phyloP scores from a whole-genome alignment of 202 grass and related monocot genomes.

The Schoenoplectus triqueter region DNA sequence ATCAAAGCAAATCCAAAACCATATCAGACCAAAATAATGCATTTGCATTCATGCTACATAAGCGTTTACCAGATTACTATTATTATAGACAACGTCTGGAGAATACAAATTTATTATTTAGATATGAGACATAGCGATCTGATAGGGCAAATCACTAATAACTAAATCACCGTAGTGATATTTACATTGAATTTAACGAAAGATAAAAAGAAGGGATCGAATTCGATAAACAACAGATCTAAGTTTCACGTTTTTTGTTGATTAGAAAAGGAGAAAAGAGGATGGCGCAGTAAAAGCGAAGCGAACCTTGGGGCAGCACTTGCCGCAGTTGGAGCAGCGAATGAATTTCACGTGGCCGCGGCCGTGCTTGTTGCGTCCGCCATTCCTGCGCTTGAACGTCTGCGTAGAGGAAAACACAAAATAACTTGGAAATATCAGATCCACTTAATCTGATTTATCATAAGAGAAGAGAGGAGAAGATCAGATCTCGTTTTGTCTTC shows the following conservation, averaged over 20 bases:
- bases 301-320: constrained; percentile 73
- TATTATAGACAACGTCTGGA: too few relatives aligned
- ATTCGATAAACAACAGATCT: background rate
- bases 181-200: too few relatives aligned
- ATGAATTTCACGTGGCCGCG: constrained; percentile 72
- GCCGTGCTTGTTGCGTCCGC: constrained; percentile 84
- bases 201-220: too few relatives aligned
- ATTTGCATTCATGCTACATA: background rate
- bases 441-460: too few relatives aligned
- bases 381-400: constrained; percentile 93
- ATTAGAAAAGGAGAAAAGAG: background rate
- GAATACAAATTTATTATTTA: too few relatives aligned
- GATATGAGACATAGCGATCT: too few relatives aligned
- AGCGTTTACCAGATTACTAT: too few relatives aligned
- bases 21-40: background rate
- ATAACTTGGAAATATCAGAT: background rate
- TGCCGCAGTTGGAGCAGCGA: constrained; percentile 82
- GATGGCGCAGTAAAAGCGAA: too few relatives aligned
- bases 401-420: constrained; percentile 25
- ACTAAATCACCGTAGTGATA: too few relatives aligned
- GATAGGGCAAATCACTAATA: too few relatives aligned
- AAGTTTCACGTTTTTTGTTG: background rate
- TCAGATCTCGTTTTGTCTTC: background rate
- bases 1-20: background rate
- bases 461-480: too few relatives aligned